Evolutionary conservation across 805 yeast species (phyloP).

Genomic region (Starmerella floris): DNA sequence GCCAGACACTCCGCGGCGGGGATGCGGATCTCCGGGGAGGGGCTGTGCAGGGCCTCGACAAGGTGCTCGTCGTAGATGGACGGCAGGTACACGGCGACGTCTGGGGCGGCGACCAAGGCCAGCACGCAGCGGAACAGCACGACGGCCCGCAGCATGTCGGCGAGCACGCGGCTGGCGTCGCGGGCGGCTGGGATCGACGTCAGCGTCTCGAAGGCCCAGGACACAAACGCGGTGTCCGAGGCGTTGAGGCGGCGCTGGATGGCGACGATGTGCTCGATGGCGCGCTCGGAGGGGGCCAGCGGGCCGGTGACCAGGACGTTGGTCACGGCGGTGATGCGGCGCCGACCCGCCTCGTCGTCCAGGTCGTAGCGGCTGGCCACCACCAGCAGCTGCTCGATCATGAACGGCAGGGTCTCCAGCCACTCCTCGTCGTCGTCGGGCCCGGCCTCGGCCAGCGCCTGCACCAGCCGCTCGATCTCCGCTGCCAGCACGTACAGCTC

Average conservation of each 20-base stretch:
- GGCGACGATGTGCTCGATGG: constrained; percentile 35
- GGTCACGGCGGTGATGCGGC: constrained; percentile 51
- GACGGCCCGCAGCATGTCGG: constrained; percentile 28
- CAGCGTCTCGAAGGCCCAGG: constrained; percentile 15
- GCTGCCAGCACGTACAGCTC: constrained; percentile 63
- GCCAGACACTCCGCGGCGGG: constrained; percentile 69
- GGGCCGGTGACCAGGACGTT: constrained; percentile 34
- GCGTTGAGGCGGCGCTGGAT: constrained; percentile 41
- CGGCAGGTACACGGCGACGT: constrained; percentile 56
- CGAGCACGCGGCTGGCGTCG: constrained; percentile 1
- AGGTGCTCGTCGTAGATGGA: constrained; percentile 38
- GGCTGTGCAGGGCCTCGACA: constrained; percentile 59
- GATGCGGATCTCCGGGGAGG: constrained; percentile 41
- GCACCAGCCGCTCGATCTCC: constrained; percentile 43
- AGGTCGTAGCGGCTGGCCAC: constrained; percentile 65
- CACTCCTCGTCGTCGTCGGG: constrained; percentile 21
- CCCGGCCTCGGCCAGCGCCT: constrained; percentile 38
- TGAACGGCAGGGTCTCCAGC: constrained; percentile 46
- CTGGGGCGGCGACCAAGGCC: constrained; percentile 52
- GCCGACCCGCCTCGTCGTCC: constrained; percentile 81
- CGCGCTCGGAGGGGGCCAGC: constrained; percentile 40
- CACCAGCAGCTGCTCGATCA: constrained; percentile 56
- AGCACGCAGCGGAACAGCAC: constrained; percentile 55
- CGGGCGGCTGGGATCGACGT: constrained; percentile 7
- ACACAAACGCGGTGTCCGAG: constrained; percentile 14